A percentile compares a stretch with the other conserved stretches of the same genome.
These are phyloP conservation scores for Umbilicus rupestris DNA, from an alignment of 164 flowering plant species.

Conservation along the genomic window DNA sequence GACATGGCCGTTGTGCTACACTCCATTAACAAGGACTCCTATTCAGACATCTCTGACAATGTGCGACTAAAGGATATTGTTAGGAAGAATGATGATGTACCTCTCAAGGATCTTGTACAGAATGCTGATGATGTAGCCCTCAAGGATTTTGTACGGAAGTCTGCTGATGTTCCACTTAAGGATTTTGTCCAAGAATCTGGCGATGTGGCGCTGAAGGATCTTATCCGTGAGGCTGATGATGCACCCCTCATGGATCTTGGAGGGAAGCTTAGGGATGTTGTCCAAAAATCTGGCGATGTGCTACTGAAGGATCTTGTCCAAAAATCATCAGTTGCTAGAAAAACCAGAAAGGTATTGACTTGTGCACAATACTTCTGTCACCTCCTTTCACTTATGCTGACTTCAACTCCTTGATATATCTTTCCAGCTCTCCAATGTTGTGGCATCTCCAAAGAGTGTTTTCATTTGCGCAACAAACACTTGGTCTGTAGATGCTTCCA, in stretches of 20 bases:
- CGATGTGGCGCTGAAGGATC: neutral
- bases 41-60: neutral
- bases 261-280: neutral
- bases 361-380: neutral
- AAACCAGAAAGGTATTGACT: neutral
- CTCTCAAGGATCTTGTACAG: neutral
- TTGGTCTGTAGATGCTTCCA: conserved; percentile 11
- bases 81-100: neutral
- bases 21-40: neutral
- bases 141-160: neutral
- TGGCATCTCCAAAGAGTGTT: conserved; percentile 1
- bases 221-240: neutral
- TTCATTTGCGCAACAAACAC: conserved; percentile 3
- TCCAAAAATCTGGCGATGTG: neutral
- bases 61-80: neutral
- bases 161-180: neutral
- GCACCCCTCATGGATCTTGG: neutral
- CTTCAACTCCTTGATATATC: neutral
- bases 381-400: neutral
- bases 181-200: neutral
- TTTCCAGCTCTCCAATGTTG: neutral
- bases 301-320: neutral
- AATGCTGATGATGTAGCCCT: neutral
- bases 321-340: neutral
- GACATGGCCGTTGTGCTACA: neutral